Conservation (phyloP, 192 early-diverging fungal genomes). For the Backusella liffmaniae region DNA sequence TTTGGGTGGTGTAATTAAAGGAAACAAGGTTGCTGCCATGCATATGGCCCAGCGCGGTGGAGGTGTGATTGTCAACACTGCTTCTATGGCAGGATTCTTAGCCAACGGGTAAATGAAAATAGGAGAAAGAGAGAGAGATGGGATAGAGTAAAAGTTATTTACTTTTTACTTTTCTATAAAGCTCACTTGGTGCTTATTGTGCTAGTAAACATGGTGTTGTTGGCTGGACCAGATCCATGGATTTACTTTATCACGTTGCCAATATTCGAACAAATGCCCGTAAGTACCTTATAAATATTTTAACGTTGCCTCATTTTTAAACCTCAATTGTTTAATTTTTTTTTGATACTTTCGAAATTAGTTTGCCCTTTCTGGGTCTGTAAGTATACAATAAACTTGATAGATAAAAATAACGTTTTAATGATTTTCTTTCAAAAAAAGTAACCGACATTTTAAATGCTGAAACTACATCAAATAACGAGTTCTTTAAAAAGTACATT, state of each 20-base stretch:
- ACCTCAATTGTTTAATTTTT: background rate
- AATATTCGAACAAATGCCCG: slow-evolving; percentile 21
- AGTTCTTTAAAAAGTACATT: background rate
- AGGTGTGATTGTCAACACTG: slow-evolving; percentile 26
- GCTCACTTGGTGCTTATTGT: slow-evolving; percentile 2
- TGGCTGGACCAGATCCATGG: slow-evolving; percentile 17
- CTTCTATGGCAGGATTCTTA: slow-evolving; percentile 29
- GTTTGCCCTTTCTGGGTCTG: slow-evolving; percentile 31
- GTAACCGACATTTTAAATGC: background rate
- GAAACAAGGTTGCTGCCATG: slow-evolving; percentile 27
- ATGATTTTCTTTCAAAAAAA: background rate
- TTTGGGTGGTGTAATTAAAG: slow-evolving; percentile 14
- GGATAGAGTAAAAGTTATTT: background rate
- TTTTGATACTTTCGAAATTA: background rate
- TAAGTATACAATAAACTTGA: background rate
- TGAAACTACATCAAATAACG: background rate
- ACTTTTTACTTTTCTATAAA: background rate
- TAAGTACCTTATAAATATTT: background rate
- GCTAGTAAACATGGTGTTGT: slow-evolving; percentile 22
- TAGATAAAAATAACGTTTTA: background rate
- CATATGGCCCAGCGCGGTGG: slow-evolving; percentile 30
- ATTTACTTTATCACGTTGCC: background rate
- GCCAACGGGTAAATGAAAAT: background rate
- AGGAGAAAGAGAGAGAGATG: background rate
- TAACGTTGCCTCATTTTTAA: background rate